Evolutionary conservation across 2,329 filamentous ascomycete genomes (phyloP), one percentile per base, ranked within the genome.

Genomic region (Dothistroma septosporum): DNA sequence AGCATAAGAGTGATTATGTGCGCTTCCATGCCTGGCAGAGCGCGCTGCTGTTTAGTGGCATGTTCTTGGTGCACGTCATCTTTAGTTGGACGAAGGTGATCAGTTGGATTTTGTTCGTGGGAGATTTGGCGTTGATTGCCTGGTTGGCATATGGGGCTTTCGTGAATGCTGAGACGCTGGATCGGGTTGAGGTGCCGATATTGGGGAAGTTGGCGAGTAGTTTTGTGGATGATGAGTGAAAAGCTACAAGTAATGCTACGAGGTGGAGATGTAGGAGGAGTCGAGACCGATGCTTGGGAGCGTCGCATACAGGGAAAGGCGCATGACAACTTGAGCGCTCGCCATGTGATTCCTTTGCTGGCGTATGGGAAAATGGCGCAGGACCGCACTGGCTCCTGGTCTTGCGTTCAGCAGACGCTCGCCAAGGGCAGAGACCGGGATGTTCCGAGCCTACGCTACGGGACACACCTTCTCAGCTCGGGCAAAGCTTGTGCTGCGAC

Each of bases 1-100:
- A 99, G 82, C 86, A 92, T 72, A 94, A 96, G 80, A 97, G 92
- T 73, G 94, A 99, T 77, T 99, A 96, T 76, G 94, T 99, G 60
- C 85, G 94, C 65, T 97, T 97, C 69, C 94, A 99, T 76, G 94
- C 94, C 8, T 99, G 94, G 93, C 94, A 99, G 77, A 69, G 65
- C 19, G 69, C 72, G 32, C 58, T 75, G 53, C 56, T 73, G 35
- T 74, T 73, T 58, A 66, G 65, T 12, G 70, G 66, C 11, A 72
- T 86, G 60, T 85, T 92, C 76, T 76, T 96, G 55, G 68, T 97
- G 24, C 93, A 97, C 73, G 82, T 97, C 41, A 78, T 97, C 47
- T 88, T 97, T 75, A 88, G 87, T 12, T 96, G 91, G 89, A 93
- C 90, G 24, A 82, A 80, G 1, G 86, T 95, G 58, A 79, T 97